Evolutionary conservation across 2,329 filamentous ascomycete species (phyloP).

Genomic region (Chaetothyriales sp.): DNA sequence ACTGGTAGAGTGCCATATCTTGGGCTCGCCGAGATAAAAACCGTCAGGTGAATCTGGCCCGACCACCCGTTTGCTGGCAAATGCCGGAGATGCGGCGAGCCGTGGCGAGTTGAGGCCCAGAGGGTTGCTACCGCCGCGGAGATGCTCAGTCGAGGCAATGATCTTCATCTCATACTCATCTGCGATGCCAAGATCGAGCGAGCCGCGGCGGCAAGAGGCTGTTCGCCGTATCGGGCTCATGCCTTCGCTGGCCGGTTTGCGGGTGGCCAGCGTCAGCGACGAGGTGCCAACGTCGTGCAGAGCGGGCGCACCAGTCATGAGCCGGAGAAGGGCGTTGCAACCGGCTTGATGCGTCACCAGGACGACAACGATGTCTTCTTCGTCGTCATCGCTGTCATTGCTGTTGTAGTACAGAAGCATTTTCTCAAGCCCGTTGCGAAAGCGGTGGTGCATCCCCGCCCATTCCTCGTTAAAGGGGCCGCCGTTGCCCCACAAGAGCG

Average conservation of each 20-base stretch:
- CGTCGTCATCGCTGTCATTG: slow-evolving; percentile 32
- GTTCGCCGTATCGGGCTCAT: slow-evolving; percentile 3
- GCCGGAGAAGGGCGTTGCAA: slow-evolving; percentile 87
- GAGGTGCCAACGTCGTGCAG: slow-evolving; percentile 80
- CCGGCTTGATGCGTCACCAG: slow-evolving; percentile 89
- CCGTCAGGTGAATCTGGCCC: slow-evolving; percentile 15
- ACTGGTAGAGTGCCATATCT: slow-evolving; percentile 2
- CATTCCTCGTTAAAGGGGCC: slow-evolving; percentile 86
- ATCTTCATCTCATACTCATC: slow-evolving; percentile 44
- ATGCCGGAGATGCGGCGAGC: slow-evolving; percentile 13
- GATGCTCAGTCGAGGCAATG: slow-evolving; percentile 46
- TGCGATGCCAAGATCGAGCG: slow-evolving; percentile 25
- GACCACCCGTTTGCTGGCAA: slow-evolving; percentile 12
- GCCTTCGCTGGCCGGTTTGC: slow-evolving; percentile 28
- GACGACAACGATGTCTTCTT: slow-evolving; percentile 63
- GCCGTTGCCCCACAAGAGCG: slow-evolving; percentile 72
- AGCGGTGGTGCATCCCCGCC: slow-evolving; percentile 86
- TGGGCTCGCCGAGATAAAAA: slow-evolving; percentile 13
- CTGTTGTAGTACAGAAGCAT: slow-evolving; percentile 65
- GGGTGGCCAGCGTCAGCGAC: slow-evolving; percentile 74
- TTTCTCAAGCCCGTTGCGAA: slow-evolving; percentile 61
- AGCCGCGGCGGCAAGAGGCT: slow-evolving; percentile 11
- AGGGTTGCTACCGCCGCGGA: slow-evolving; percentile 33
- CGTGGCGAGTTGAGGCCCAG: slow-evolving; percentile 16
- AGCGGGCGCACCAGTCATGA: slow-evolving; percentile 79